These are phyloP conservation scores for Ophiocordyceps sinensis DNA, from an alignment of 2,329 filamentous ascomycete species.

Conservation along the genomic window DNA sequence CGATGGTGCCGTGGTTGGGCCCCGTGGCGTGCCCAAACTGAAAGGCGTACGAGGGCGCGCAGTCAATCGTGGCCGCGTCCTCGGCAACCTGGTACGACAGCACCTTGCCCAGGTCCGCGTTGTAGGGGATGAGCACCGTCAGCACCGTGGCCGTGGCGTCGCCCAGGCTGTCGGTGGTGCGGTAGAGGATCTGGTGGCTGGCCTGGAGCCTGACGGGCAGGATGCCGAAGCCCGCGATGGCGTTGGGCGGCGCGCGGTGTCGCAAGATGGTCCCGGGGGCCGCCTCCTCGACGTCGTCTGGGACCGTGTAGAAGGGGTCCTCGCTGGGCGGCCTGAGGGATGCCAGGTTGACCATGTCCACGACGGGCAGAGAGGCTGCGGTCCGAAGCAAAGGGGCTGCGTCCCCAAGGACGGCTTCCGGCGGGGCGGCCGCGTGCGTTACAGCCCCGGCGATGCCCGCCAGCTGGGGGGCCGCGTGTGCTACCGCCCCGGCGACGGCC, in stretches of 20 bases:
- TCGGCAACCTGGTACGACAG: constrained; percentile 28
- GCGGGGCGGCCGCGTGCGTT: not conserved
- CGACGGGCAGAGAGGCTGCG: not conserved
- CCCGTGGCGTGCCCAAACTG: constrained; percentile 5
- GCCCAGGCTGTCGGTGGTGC: constrained; percentile 20
- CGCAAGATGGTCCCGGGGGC: constrained; percentile 9
- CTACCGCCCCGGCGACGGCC: not conserved
- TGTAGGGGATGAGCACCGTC: constrained; percentile 22
- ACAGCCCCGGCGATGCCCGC: no score
- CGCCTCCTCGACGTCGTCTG: constrained; percentile 4
- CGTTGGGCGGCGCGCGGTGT: constrained; percentile 7
- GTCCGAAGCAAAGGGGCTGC: no score
- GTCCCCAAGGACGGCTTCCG: not conserved
- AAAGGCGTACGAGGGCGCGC: constrained; percentile 12
- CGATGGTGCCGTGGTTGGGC: constrained; percentile 18
- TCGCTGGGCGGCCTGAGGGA: constrained; percentile 4
- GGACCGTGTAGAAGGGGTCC: constrained; percentile 12
- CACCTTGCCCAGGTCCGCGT: constrained; percentile 13
- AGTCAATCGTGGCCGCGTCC: constrained; percentile 23
- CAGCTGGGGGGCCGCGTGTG: not conserved
- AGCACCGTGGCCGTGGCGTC: constrained; percentile 21
- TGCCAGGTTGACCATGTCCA: not conserved
- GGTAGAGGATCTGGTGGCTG: constrained; percentile 21
- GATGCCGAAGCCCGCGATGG: constrained; percentile 8
- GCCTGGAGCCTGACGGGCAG: constrained; percentile 6